phyloP scores from a whole-genome alignment of 2,329 filamentous ascomycete genomes.

The Nemania bipapillata region DNA sequence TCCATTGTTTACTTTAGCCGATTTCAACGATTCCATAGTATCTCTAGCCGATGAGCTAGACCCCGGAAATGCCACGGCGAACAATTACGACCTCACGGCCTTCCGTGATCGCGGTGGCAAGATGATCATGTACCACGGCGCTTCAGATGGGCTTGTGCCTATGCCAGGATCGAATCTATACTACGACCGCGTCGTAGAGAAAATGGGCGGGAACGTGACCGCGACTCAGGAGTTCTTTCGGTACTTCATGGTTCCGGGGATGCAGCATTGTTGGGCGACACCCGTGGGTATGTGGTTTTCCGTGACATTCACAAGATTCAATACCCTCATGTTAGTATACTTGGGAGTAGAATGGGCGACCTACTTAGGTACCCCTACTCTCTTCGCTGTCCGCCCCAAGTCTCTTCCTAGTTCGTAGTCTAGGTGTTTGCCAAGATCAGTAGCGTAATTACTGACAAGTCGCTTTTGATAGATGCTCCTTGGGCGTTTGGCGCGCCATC shows the following conservation, averaged over 20 bases:
- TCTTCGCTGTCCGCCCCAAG: background rate
- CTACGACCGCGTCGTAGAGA: slow-evolving; percentile 48
- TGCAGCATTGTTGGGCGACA: slow-evolving; percentile 60
- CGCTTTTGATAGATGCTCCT: slow-evolving; percentile 51
- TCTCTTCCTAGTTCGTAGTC: too few relatives aligned
- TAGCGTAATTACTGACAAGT: slow-evolving; percentile 10
- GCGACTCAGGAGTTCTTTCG: slow-evolving; percentile 62
- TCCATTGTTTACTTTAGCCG: slow-evolving; percentile 51
- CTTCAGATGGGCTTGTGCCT: slow-evolving; percentile 56
- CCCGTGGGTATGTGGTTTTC: slow-evolving; percentile 30
- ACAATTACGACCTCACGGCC: slow-evolving; percentile 54
- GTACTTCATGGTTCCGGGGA: slow-evolving; percentile 65
- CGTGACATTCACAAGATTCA: background rate
- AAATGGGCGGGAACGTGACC: slow-evolving; percentile 47
- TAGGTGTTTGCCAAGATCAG: background rate
- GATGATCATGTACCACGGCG: slow-evolving; percentile 61
- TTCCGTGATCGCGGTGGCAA: slow-evolving; percentile 57
- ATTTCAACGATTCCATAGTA: slow-evolving; percentile 51
- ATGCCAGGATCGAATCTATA: slow-evolving; percentile 52
- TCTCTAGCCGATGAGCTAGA: slow-evolving; percentile 50
- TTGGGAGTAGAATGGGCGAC: background rate
- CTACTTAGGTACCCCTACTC: background rate
- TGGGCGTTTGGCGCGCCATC: slow-evolving; percentile 55
- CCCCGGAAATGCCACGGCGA: slow-evolving; percentile 55
- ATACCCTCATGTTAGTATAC: background rate